Evolutionary conservation across 1,284 basidiomycete species (phyloP), one percentile per base, ranked within the genome.

Genomic region (Paramarasmius palmivorus): DNA sequence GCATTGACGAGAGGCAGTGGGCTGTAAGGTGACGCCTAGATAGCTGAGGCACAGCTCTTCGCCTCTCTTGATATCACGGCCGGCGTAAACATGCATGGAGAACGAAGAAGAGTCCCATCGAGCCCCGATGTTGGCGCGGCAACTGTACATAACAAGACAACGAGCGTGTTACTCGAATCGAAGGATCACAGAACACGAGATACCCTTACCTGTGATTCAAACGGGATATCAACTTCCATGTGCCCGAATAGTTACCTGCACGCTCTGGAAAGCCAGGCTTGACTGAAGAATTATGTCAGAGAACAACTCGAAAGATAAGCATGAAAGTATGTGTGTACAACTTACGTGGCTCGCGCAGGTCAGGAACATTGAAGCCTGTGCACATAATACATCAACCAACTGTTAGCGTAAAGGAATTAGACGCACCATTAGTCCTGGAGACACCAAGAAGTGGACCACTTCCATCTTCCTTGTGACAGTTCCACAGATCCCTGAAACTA

Each of bases 21-120:
- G 35, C 1, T 22, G 8, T 0, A 52, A 19, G 7, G 53, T 36
- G 10, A 34, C 36, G 34, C 50, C 56, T 12, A 29, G 3, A 56
- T 73, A 73, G 7, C 50, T 48, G 39, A 65, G 61, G 25, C 68
- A 62, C 47, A 73, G 54, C 53, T 74, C 68, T 40, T 72, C 69
- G 6, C 66, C 69, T 0, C 52, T 57, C 19, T 65, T 62, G 51
- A 74, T 69, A 35, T 65, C 58, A 3, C 63, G 58, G 8, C 55
- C 38, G 0, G 71, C 69, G 25, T 51, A 59, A 29, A 72, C 60
- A 5, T 61, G 56, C 23, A 63, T 53, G 3, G 68, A 65, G 42
- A 72, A 69, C 1, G 70, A 65, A 0, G 51, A 23, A 4, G 54
- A 29, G 35, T 66, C 53, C 57, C 71, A 73, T 17, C 52, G 9